Evolutionary conservation across 768 basidiomycete species (phyloP).

Genomic region (Clitopilus hobsonii): DNA sequence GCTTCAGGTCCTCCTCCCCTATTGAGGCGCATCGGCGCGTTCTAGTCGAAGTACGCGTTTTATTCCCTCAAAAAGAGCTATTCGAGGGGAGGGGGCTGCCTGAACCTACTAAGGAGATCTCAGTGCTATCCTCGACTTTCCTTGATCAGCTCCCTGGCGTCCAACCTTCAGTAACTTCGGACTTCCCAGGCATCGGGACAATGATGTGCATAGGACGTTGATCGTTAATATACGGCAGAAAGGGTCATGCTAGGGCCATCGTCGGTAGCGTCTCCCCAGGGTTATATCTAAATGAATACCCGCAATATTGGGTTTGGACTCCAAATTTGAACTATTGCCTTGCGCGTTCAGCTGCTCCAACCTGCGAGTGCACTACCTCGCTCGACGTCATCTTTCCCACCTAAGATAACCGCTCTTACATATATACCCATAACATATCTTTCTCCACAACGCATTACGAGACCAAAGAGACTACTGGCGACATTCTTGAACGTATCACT

Average conservation of each 20-base stretch:
- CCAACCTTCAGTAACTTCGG: too few relatives aligned
- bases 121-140: background rate
- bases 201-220: too few relatives aligned
- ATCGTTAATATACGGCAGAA: too few relatives aligned
- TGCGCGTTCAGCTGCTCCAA: background rate
- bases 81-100: background rate
- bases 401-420: background rate
- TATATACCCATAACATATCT: background rate
- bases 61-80: background rate
- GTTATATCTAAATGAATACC: background rate
- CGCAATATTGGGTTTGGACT: background rate
- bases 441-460: background rate
- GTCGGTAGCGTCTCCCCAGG: too few relatives aligned
- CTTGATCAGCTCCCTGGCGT: too few relatives aligned
- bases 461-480: background rate
- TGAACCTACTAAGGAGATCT: background rate
- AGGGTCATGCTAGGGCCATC: too few relatives aligned
- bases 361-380: background rate
- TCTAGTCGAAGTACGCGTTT: background rate
- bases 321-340: background rate
- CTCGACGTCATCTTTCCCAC: background rate
- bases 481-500: background rate
- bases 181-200: too few relatives aligned
- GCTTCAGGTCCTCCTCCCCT: background rate
- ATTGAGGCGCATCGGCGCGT: background rate